These are phyloP conservation scores for Barnettozyma wickerhamii DNA, from an alignment of 805 yeast species.

Conservation along the genomic window DNA sequence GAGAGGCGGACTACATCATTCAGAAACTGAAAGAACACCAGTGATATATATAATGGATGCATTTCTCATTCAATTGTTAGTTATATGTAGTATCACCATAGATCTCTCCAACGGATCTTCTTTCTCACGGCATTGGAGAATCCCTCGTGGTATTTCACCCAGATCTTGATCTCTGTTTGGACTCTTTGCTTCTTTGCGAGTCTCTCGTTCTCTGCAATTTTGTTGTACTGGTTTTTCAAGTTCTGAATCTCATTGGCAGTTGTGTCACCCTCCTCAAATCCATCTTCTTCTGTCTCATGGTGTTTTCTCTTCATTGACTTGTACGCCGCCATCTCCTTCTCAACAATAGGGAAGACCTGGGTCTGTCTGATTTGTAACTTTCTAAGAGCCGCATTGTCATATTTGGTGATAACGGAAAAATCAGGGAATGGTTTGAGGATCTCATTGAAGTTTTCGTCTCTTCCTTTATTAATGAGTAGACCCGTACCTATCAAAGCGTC, in stretches of 20 bases:
- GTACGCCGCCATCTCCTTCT: conserved; percentile 26
- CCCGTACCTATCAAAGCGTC: conserved; percentile 35
- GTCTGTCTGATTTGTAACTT: conserved; percentile 22
- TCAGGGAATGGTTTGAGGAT: conserved; percentile 24
- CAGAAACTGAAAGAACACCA: conserved; percentile 7
- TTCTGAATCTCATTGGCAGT: conserved; percentile 17
- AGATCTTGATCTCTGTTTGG: conserved; percentile 38
- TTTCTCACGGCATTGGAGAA: conserved; percentile 88
- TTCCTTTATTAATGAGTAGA: conserved; percentile 33
- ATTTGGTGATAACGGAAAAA: conserved; percentile 18
- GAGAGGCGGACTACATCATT: conserved; percentile 45
- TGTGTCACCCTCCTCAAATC: conserved; percentile 5
- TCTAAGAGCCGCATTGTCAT: conserved; percentile 15
- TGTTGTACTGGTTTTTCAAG: conserved; percentile 41
- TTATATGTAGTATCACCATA: conserved; percentile 39
- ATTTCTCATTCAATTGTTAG: too few species aligned
- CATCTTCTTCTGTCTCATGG: conserved; percentile 21
- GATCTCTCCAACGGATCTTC: conserved; percentile 69
- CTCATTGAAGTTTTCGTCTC: conserved; percentile 28
- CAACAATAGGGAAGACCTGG: conserved; percentile 17
- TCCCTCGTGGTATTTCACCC: conserved; percentile 94
- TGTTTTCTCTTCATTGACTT: conserved; percentile 29
- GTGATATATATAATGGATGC: background rate
- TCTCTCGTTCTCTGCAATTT: conserved; percentile 24
- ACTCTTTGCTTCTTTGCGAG: conserved; percentile 25